Conservation (phyloP, 2,329 filamentous ascomycete species). For the Gliomastix tumulicola region DNA sequence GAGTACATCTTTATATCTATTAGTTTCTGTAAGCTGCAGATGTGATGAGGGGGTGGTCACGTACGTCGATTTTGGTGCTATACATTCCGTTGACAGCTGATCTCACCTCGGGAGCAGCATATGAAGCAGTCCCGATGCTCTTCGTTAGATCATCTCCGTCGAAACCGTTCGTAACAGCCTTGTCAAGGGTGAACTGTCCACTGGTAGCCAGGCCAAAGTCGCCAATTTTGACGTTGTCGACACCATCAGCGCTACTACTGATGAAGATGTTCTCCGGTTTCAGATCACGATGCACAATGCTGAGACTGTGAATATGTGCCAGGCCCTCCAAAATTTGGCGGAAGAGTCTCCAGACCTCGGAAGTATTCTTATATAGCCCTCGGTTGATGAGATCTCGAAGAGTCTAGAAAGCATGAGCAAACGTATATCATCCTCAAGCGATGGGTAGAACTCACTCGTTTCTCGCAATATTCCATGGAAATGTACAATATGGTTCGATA, state of each 20-base stretch:
- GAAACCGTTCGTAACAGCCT: constrained; percentile 27
- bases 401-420: constrained; percentile 43
- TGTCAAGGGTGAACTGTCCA: constrained; percentile 66
- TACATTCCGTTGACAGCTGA: constrained; percentile 71
- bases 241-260: constrained; percentile 56
- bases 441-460: constrained; percentile 55
- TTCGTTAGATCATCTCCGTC: constrained; percentile 61
- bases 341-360: constrained; percentile 85
- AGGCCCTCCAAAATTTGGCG: constrained; percentile 87
- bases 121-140: constrained; percentile 74
- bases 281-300: constrained; percentile 90
- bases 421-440: too few relatives aligned
- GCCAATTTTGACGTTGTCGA: constrained; percentile 88
- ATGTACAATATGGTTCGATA: constrained; percentile 81
- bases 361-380: constrained; percentile 63
- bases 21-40: background rate
- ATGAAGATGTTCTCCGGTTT: constrained; percentile 99
- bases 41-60: constrained; percentile 21
- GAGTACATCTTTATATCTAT: constrained; percentile 74
- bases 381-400: constrained; percentile 80
- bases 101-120: constrained; percentile 87
- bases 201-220: constrained; percentile 94
- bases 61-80: constrained; percentile 84
- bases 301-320: constrained; percentile 80
- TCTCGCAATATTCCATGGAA: constrained; percentile 98